Base-by-base conservation (phyloP, 2,329 filamentous ascomycete species). In the Hymenoscyphus scutula region DNA sequence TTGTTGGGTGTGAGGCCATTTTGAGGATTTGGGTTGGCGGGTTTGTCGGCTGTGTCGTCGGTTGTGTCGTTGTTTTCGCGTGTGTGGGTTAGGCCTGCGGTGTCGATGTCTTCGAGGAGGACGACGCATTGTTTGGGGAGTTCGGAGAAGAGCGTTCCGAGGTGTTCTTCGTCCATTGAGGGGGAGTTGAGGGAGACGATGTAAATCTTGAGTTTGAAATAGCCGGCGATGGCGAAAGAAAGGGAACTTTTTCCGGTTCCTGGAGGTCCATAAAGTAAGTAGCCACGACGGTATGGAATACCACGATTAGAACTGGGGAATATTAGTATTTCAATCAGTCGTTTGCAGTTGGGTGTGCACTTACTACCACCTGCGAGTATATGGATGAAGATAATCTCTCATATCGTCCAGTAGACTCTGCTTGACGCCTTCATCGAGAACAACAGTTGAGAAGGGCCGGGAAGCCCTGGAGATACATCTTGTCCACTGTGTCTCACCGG, bases 251-350 rank as follows among this genome's bases (percentile, higher is more conserved):
- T 95, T 15, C 91, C 90, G 0, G 90, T 93, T 0, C 91, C 90
- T 0, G 90, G 90, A 0, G 91, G 90, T 0, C 92, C 92, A 67
- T 93, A 81, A 17, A 96, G 85, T 0, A 96, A 82, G 71, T 95
- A 96, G 0, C 92, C 92, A 4, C 92, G 83, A 15, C 92, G 84
- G 73, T 96, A 96, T 0, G 92, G 92, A 32, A 96, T 94, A 0
- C 92, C 92, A 6, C 91, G 83, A 68, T 91, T 89, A 0, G 88
- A 82, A 73, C 45, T 51, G 45, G 1, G n/a, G 23, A 25, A 1
- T 51, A 13, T 51, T 51, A 51, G 45, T 11, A 51, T 11, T 25
- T 10, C n/a, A 13, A 25, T 11, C 19, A 11, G 5, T 13, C 27
- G 2, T 25, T 13, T 23, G 19, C 3, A 25, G 13, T 13, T 25